Percentiles rank a stretch among this genome's conserved stretches.
Evolutionary conservation across 805 yeast genomes (phyloP).

Genomic region (Kodamaea sagamina): DNA sequence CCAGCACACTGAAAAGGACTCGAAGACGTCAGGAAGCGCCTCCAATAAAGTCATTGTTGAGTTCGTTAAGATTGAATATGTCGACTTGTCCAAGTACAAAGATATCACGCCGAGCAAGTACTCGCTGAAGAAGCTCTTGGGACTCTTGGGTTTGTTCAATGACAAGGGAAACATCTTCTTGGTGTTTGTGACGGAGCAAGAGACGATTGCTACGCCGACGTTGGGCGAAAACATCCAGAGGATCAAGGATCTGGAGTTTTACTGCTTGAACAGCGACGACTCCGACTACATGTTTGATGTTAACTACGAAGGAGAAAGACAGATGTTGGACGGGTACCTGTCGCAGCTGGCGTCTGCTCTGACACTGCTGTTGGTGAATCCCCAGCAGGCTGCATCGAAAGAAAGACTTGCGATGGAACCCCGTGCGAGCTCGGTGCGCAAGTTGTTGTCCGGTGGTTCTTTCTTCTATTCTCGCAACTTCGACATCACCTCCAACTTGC

Average conservation of each 20-base stretch:
- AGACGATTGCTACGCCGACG: slow-evolving; percentile 61
- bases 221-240: slow-evolving; percentile 53
- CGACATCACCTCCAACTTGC: slow-evolving; percentile 47
- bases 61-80: slow-evolving; percentile 45
- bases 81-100: slow-evolving; percentile 41
- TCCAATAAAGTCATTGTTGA: slow-evolving; percentile 49
- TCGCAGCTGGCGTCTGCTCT: slow-evolving; percentile 6
- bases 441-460: slow-evolving; percentile 47
- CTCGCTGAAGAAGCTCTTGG: slow-evolving; percentile 40
- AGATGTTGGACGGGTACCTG: slow-evolving; percentile 6
- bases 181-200: slow-evolving; percentile 56
- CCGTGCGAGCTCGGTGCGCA: slow-evolving; percentile 43
- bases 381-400: slow-evolving; percentile 1
- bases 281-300: slow-evolving; percentile 44
- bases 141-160: slow-evolving; percentile 62
- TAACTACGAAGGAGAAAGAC: slow-evolving; percentile 7
- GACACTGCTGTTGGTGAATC: slow-evolving; percentile 13
- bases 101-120: slow-evolving; percentile 42
- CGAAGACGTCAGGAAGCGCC: slow-evolving; percentile 21
- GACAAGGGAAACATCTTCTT: slow-evolving; percentile 56
- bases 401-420: slow-evolving; percentile 6
- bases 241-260: slow-evolving; percentile 63
- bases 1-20: slow-evolving; percentile 24
- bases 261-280: slow-evolving; percentile 58
- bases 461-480: slow-evolving; percentile 51